These are phyloP conservation scores for Eucalyptus regnans DNA, from an alignment of 345 rosid genomes.

Conservation along the genomic window DNA sequence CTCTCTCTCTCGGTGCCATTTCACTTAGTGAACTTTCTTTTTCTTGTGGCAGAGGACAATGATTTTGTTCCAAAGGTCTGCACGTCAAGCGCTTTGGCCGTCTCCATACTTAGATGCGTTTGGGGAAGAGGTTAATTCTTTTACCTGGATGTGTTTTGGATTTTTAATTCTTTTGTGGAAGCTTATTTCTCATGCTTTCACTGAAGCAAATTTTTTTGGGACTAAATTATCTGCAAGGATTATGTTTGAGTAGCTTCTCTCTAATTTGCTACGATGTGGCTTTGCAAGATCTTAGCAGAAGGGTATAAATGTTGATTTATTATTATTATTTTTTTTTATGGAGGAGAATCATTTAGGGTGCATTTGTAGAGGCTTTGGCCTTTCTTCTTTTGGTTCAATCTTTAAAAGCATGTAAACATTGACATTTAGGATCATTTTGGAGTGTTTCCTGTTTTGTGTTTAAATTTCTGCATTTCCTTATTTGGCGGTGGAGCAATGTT, in stretches of 20 bases:
- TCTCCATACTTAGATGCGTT: conserved; percentile 87
- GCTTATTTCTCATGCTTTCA: background rate
- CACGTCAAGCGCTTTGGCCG: conserved; percentile 84
- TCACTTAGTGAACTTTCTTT: background rate
- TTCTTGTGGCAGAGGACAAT: conserved; percentile 52
- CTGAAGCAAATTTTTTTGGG: background rate
- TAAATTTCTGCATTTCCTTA: background rate
- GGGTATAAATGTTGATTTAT: background rate
- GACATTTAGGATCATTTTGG: background rate
- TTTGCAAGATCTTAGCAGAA: background rate
- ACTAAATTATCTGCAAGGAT: background rate
- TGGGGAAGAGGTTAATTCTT: conserved; percentile 81
- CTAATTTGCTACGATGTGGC: background rate
- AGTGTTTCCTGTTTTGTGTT: background rate
- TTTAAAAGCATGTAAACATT: background rate
- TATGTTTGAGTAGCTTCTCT: background rate
- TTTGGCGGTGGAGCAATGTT: background rate
- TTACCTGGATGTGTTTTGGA: background rate
- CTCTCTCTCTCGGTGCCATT: background rate
- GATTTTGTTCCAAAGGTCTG: conserved; percentile 68
- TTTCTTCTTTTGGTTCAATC: background rate
- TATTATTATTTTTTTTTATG: background rate
- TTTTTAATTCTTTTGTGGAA: background rate
- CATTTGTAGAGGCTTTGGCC: background rate
- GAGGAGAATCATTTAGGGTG: background rate